Base-by-base conservation (phyloP, 2,329 filamentous ascomycete genomes). In the Penicillium sp. region DNA sequence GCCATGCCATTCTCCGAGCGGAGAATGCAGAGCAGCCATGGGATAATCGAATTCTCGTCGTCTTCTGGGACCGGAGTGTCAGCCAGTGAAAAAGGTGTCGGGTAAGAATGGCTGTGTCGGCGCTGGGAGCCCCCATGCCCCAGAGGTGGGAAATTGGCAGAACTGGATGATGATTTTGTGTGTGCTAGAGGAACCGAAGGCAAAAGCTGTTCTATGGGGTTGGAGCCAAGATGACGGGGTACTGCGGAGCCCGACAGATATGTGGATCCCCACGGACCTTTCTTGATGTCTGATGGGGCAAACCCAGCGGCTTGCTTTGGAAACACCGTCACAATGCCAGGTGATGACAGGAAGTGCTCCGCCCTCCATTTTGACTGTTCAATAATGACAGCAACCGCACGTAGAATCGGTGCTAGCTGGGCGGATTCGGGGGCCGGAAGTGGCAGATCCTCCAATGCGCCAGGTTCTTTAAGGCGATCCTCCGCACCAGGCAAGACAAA, bases 361-460 rank as follows among this genome's bases (percentile, higher is more conserved):
- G 90, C 87, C 54, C 91, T 85, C 73, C 88, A 90, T 64, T 87
- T 88, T 0, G 93, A 97, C 67, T 90, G 86, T 60, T 87, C 84
- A 50, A 96, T 84, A 48, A 97, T 89, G 46, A 87, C 83, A 21
- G 87, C 83, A 50, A 96, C 84, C 0, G 93, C 90, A 61, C 91
- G 88, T 7, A 97, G 77, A 19, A 96, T 84, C 10, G 86, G 85
- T 2, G 86, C 82, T 40, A 96, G 76, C 59, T 83, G 84, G 27
- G 84, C 80, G 17, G 78, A 79, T 15, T 80, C 77, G 2, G 84
- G 82, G 8, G 89, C 85, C 25, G 88, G 80, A 4, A 81, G 75
- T 3, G 89, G 89, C 47, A 91, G 82, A 21, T 80, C 78, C 8
- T 83, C 81, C 52, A 80, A 73, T 35, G 87, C 69, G 8, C 83